phyloP scores from a whole-genome alignment of 83 land plant genomes.

The Picea abies region DNA sequence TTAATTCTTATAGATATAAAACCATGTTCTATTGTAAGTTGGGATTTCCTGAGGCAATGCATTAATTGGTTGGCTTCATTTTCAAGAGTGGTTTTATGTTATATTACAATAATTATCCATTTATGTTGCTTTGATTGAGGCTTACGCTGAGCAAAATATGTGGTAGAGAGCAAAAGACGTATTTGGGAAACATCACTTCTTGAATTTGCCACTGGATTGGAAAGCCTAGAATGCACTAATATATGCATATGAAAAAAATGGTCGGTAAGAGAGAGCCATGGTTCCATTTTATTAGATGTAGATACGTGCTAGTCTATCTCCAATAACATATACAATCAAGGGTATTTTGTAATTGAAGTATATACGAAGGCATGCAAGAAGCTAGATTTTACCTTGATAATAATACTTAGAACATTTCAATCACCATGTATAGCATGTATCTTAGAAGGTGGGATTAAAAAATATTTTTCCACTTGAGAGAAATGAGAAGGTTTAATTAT shows the following conservation, averaged over 20 bases:
- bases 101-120: slow-evolving; percentile 22
- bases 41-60: slow-evolving; percentile 55
- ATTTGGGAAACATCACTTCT: slow-evolving; percentile 45
- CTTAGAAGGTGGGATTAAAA: slow-evolving; percentile 66
- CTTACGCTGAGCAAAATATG: slow-evolving; percentile 62
- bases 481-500: slow-evolving; percentile 56
- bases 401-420: slow-evolving; percentile 62
- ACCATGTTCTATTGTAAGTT: slow-evolving; percentile 49
- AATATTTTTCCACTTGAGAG: slow-evolving; percentile 55
- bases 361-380: slow-evolving; percentile 49
- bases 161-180: slow-evolving; percentile 75
- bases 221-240: slow-evolving; percentile 82
- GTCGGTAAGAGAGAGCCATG: slow-evolving; percentile 69
- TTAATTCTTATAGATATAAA: slow-evolving; percentile 26
- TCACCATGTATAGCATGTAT: slow-evolving; percentile 75
- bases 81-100: slow-evolving; percentile 24
- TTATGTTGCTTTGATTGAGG: slow-evolving; percentile 48
- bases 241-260: slow-evolving; percentile 74
- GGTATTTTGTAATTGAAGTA: slow-evolving; percentile 53
- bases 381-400: slow-evolving; percentile 52
- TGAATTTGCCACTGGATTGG: slow-evolving; percentile 27
- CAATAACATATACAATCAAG: slow-evolving; percentile 63
- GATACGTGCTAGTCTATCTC: slow-evolving; percentile 56
- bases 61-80: slow-evolving; percentile 35
- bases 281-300: slow-evolving; percentile 67